phyloP scores from a whole-genome alignment of 1,284 basidiomycete genomes.

The Meira nashicola region DNA sequence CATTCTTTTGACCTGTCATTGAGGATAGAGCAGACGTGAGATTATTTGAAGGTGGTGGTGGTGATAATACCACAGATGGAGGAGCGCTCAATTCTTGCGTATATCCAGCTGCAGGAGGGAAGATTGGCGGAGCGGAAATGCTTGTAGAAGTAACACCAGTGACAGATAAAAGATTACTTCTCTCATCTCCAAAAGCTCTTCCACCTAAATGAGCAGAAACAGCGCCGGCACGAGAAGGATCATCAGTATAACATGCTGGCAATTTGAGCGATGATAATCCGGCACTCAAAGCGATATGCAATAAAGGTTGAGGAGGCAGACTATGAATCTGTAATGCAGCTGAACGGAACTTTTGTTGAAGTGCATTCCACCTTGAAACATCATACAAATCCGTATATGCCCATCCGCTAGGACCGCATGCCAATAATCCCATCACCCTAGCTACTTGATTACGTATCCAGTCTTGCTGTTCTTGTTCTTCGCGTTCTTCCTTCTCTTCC shows the following conservation, averaged over 20 bases:
- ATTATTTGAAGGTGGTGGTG: neutral
- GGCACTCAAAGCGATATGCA: conserved; percentile 47
- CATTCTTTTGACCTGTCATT: neutral
- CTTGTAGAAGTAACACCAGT: neutral
- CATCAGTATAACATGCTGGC: conserved; percentile 31
- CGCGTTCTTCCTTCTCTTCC: conserved; percentile 44
- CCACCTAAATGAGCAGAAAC: conserved; percentile 16
- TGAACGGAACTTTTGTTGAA: conserved; percentile 28
- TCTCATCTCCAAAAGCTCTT: conserved; percentile 13
- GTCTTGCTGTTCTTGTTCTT: conserved; percentile 69
- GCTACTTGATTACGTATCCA: neutral
- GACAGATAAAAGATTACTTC: conserved; percentile 6
- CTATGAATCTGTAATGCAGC: conserved; percentile 35
- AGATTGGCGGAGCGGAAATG: conserved; percentile 2
- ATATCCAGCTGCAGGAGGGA: conserved; percentile 11
- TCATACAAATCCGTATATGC: conserved; percentile 41
- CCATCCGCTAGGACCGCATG: conserved; percentile 22
- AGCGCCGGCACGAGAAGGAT: neutral
- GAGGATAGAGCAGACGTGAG: neutral
- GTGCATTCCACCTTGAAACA: conserved; percentile 20
- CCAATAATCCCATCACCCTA: conserved; percentile 43
- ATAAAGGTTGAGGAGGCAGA: conserved; percentile 33
- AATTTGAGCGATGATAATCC: conserved; percentile 42
- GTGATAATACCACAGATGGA: neutral
- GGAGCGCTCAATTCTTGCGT: neutral